phyloP scores from a whole-genome alignment of 768 basidiomycete species.

The Termitomyces sp. region DNA sequence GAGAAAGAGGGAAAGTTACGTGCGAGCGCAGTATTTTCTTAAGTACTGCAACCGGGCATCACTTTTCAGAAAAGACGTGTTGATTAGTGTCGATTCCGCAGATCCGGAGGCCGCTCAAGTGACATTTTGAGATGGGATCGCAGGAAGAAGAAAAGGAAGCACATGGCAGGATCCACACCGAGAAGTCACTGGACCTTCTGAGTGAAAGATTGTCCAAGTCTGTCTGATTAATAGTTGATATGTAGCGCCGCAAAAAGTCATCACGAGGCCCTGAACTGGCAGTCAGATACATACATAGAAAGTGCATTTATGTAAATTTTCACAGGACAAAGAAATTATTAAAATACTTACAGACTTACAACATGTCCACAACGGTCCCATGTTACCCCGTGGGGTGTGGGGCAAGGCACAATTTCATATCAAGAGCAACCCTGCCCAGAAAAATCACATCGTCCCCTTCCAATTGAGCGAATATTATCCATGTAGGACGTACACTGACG shows the following conservation, averaged over 20 bases:
- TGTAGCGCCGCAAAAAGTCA: not conserved
- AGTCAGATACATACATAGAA: not conserved
- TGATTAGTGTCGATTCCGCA: not conserved
- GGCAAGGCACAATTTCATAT: not conserved
- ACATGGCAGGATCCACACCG: constrained; percentile 23
- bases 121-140: constrained; percentile 22
- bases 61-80: not conserved
- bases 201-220: constrained; percentile 1
- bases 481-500: not conserved
- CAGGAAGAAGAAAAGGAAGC: constrained; percentile 22
- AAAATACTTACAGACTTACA: too few relatives aligned
- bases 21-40: constrained; percentile 12
- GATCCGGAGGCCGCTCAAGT: constrained; percentile 12
- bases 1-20: constrained; percentile 12
- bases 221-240: not conserved
- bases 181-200: constrained; percentile 20
- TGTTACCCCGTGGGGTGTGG: not conserved
- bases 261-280: not conserved
- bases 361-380: too few relatives aligned
- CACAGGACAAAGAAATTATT: not conserved
- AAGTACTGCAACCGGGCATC: constrained; percentile 12
- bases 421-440: not conserved
- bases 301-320: not conserved
- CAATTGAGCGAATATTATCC: not conserved
- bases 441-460: too few relatives aligned